Conservation (phyloP, 1,284 basidiomycete genomes). For the Polyporus tsugae region DNA sequence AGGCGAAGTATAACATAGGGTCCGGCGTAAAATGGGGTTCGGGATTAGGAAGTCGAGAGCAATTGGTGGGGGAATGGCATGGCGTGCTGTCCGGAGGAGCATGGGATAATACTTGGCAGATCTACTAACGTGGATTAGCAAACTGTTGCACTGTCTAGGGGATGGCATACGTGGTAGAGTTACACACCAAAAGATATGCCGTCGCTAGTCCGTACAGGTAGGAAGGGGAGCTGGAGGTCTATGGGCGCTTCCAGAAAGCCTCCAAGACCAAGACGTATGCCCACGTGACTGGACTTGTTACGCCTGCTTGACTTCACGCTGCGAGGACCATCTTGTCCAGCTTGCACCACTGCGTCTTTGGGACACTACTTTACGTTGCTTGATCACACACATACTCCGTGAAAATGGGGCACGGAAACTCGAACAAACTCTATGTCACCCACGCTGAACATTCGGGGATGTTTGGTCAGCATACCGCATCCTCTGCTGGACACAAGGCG, state of each 20-base stretch:
- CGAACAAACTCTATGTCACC: slow-evolving; percentile 86
- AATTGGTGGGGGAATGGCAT: slow-evolving; percentile 28
- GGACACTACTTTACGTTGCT: not conserved
- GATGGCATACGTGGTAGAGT: not conserved
- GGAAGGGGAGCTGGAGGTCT: not conserved
- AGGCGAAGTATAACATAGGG: not conserved
- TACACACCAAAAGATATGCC: not conserved
- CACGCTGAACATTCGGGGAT: slow-evolving; percentile 84
- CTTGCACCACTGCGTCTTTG: not conserved
- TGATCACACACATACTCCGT: not conserved
- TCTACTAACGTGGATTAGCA: not conserved
- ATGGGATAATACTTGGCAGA: slow-evolving; percentile 18
- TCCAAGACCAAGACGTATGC: not conserved
- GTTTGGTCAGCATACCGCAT: slow-evolving; percentile 78
- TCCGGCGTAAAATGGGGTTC: slow-evolving; percentile 17
- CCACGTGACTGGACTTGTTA: slow-evolving; percentile 2
- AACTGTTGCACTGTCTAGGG: not conserved
- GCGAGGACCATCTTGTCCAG: not conserved
- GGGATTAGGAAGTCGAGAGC: slow-evolving; percentile 41
- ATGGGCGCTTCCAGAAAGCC: not conserved
- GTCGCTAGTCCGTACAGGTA: not conserved
- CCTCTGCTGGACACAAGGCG: slow-evolving; percentile 78
- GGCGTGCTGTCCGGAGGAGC: slow-evolving; percentile 31
- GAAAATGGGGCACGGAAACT: slow-evolving; percentile 85
- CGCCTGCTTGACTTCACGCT: no score